phyloP scores from a whole-genome alignment of 768 basidiomycete species.

The Pleurotus sapidus region DNA sequence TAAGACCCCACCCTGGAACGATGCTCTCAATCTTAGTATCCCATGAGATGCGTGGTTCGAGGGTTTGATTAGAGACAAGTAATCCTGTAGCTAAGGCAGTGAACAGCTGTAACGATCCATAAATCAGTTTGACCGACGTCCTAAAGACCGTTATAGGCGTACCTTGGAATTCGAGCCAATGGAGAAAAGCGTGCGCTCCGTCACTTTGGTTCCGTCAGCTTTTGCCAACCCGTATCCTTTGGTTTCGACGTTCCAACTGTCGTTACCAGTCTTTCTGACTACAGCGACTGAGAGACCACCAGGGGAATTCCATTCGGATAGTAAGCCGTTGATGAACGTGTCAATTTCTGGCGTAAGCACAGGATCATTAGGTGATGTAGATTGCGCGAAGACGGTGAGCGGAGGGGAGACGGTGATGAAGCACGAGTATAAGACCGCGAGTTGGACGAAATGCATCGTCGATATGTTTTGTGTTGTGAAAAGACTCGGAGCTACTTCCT shows the following conservation, averaged over 20 bases:
- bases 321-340: slow-evolving; percentile 10
- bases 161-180: slow-evolving; percentile 23
- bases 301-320: slow-evolving; percentile 16
- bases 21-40: slow-evolving; percentile 18
- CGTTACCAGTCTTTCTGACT: slow-evolving; percentile 12
- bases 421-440: too few species aligned
- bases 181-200: slow-evolving; percentile 14
- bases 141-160: too few species aligned
- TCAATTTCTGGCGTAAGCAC: slow-evolving; percentile 16
- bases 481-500: too few species aligned
- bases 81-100: slow-evolving; percentile 20
- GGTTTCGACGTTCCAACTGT: slow-evolving; percentile 16
- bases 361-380: neutral
- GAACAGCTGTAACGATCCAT: slow-evolving; percentile 16
- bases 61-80: slow-evolving; percentile 21
- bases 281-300: slow-evolving; percentile 17
- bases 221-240: slow-evolving; percentile 18
- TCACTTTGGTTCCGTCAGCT: slow-evolving; percentile 14
- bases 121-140: neutral
- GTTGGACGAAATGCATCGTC: too few species aligned
- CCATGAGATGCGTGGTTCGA: slow-evolving; percentile 18
- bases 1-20: slow-evolving; percentile 20
- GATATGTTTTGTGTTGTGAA: too few species aligned
- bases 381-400: too few species aligned
- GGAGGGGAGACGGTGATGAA: too few species aligned